phyloP scores from a whole-genome alignment of 768 basidiomycete species.

The Nidularia pulvinata region DNA sequence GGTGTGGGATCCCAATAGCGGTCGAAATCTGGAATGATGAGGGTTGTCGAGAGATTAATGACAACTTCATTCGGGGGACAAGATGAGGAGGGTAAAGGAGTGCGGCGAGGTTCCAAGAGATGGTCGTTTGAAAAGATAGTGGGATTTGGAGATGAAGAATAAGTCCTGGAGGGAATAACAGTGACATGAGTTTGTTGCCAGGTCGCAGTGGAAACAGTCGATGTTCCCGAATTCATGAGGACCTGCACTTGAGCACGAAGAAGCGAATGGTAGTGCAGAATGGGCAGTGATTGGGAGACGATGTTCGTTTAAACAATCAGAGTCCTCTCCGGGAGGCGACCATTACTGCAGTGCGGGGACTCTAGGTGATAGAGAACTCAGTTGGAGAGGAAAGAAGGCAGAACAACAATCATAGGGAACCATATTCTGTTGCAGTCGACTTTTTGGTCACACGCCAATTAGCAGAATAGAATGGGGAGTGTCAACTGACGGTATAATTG shows the following conservation, averaged over 20 bases:
- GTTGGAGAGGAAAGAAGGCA: neutral
- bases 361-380: neutral
- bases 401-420: neutral
- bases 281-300: slow-evolving; percentile 1
- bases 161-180: slow-evolving; percentile 9
- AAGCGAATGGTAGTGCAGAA: slow-evolving; percentile 2
- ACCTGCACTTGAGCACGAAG: slow-evolving; percentile 5
- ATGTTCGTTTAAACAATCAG: slow-evolving; percentile 10
- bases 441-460: slow-evolving; percentile 3
- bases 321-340: slow-evolving; percentile 27
- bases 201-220: slow-evolving; percentile 13
- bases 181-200: slow-evolving; percentile 2
- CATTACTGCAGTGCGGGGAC: slow-evolving; percentile 23
- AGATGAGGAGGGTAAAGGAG: slow-evolving; percentile 23
- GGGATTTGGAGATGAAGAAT: slow-evolving; percentile 7
- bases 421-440: neutral
- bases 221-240: slow-evolving; percentile 14
- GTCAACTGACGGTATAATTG: slow-evolving; percentile 3
- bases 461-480: slow-evolving; percentile 1
- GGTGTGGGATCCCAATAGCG: slow-evolving; percentile 37
- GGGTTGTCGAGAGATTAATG: slow-evolving; percentile 45
- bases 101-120: slow-evolving; percentile 26
- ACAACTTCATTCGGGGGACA: slow-evolving; percentile 42
- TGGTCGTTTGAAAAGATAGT: slow-evolving; percentile 10
- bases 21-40: slow-evolving; percentile 47